A percentile compares a stretch with the other conserved stretches of the same genome.
Evolutionary conservation across 306 rosid genomes (phyloP).

Genomic region (Luffa aegyptiaca): DNA sequence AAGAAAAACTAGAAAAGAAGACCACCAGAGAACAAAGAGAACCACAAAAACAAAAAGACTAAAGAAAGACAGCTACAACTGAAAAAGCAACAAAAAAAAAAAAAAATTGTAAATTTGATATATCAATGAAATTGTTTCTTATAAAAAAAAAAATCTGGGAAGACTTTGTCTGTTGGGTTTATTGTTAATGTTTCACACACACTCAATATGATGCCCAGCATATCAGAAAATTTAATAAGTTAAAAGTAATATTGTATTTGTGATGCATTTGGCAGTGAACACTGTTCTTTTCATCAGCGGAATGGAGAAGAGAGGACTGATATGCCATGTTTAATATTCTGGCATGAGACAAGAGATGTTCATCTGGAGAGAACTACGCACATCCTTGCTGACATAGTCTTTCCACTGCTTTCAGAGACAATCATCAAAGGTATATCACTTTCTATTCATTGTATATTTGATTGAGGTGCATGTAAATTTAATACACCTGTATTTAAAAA

Average conservation of each 20-base stretch:
- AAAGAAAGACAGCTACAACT: too few species aligned
- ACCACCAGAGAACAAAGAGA: too few species aligned
- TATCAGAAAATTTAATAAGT: neutral
- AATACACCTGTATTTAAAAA: neutral
- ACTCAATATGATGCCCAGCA: neutral
- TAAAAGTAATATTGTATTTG: conserved; percentile 7
- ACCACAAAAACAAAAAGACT: too few species aligned
- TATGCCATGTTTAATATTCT: conserved; percentile 63
- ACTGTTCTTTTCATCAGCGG: conserved; percentile 33
- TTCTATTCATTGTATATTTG: neutral
- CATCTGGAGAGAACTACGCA: conserved; percentile 32
- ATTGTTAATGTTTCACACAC: neutral
- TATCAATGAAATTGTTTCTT: too few species aligned
- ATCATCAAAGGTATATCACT: conserved; percentile 62
- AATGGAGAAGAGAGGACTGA: conserved; percentile 15
- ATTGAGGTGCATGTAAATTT: neutral
- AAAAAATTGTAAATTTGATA: too few species aligned
- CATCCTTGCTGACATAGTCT: conserved; percentile 42
- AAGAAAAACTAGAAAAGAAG: too few species aligned
- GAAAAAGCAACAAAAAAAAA: too few species aligned
- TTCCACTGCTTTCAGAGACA: conserved; percentile 58
- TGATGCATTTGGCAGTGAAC: conserved; percentile 51
- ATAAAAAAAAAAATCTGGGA: neutral
- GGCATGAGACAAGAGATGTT: conserved; percentile 19
- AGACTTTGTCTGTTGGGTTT: neutral